Evolutionary conservation across 2,329 filamentous ascomycete species (phyloP), one percentile per base, ranked within the genome.

Genomic region (Magnaporthales sp.): DNA sequence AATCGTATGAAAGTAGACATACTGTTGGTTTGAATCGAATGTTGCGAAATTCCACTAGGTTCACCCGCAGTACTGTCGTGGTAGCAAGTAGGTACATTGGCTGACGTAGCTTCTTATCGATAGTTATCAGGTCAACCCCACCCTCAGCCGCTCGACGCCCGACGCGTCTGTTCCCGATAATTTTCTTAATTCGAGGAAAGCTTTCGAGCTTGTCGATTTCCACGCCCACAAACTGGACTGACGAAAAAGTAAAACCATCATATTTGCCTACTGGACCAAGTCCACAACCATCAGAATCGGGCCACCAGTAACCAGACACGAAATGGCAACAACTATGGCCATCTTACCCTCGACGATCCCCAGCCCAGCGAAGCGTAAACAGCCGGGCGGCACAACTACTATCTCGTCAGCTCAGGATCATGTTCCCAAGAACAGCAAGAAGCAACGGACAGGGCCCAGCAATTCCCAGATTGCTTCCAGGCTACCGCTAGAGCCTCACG

Each of bases 401-500:
- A 27, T 27, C 19, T 63, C 30, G 73, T 10, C 32, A 6, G 64
- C 32, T n/a, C n/a, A n/a, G 13, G 63, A 22, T 4, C 58, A 58
- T 27, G 22, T 10, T 4, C 5, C 54, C 54, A n/a, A 5, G 27
- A 19, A 30, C 38, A 38, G 29, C 64, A 68, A 67, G 64, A 66
- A 67, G 24, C 54, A 68, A 15, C 38, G 64, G 24, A 62, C 38
- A 27, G 68, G 67, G n/a, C 51, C 61, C 11, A 70, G 69, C n/a
- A 54, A 61, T 30, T 63, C 68, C 7, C 68, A 62, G 60, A 68
- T 68, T 31, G 67, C 66, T 67, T 64, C 61, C 62, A 75, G 69
- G 60, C 69, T 76, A 27, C 74, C 74, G 58, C 70, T 72, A 27
- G 70, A 74, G 73, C 68, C 82, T 26, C 77, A 81, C 72, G 78